Evolutionary conservation across 2,329 filamentous ascomycete species (phyloP), one percentile per base, ranked within the genome.

Genomic region (Trichoderma endophyticum): DNA sequence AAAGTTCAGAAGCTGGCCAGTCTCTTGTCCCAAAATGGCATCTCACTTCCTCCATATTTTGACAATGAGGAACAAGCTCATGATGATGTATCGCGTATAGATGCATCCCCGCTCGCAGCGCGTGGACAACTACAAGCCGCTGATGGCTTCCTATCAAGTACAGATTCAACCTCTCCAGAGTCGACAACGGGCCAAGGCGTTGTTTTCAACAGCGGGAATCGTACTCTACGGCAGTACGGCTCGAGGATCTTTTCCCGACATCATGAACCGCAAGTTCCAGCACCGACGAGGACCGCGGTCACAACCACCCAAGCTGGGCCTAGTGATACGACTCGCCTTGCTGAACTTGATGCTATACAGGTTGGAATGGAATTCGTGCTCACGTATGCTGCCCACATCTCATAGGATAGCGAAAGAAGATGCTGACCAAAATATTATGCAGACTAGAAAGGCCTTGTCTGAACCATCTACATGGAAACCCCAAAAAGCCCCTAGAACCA

Each of bases 291-390:
- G 11, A 43, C n/a, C 26, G 56, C 26, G n/a, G 14, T 26, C 21
- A 9, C 51, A 5, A n/a, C 30, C 3, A 36, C 43, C 28, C 43
- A 14, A 24, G 36, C 8, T 34, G 14, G n/a, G 14, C 43, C 54
- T 2, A 6, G 39, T 21, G n/a, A 57, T 18, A 24, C n/a, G 6
- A 51, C 66, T 14, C 73, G 74, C 9, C 34, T 76, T n/a, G 73
- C 74, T 57, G 78, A 78, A 7, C 65, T 77, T n/a, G 77, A 80
- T 48, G 70, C 70, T 4, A 67, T 71, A 1, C 69, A 51, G 1
- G 56, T 78, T 14, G 80, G 78, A 4, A 79, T 81, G 76, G 78
- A 81, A 8, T 81, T 81, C 72, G 79, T 81, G 1, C 60, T 81
- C 15, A 78, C 75, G 80, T 79, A 72, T 69, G 77, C 68, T 32